Percentiles rank a stretch among this genome's conserved stretches.
phyloP scores from a whole-genome alignment of 169 alveolate species.

The Cryptosporidium muris region DNA sequence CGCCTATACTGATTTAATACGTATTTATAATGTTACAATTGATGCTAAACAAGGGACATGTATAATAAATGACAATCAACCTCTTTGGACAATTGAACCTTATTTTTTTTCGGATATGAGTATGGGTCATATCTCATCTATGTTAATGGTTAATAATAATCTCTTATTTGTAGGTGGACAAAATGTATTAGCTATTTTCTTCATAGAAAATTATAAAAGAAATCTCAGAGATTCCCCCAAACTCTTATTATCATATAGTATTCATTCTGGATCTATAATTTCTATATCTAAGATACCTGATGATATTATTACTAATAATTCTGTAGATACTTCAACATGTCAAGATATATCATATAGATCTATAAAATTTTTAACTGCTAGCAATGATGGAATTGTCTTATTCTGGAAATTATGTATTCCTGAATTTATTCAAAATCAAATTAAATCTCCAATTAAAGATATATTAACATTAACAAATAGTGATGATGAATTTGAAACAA shows the following conservation, averaged over 20 bases:
- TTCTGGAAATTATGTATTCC: constrained; percentile 46
- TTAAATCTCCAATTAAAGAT: background rate
- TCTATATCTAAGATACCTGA: constrained; percentile 36
- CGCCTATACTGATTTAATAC: constrained; percentile 36
- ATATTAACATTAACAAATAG: background rate
- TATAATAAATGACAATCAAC: constrained; percentile 49
- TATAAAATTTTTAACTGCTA: constrained; percentile 26
- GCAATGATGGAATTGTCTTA: constrained; percentile 55
- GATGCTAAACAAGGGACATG: constrained; percentile 40
- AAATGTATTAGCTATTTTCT: constrained; percentile 14
- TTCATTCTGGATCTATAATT: constrained; percentile 48
- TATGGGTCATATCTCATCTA: constrained; percentile 33
- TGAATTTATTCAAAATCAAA: background rate
- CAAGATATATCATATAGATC: background rate
- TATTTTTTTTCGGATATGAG: constrained; percentile 60
- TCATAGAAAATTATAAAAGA: constrained; percentile 5
- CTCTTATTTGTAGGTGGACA: constrained; percentile 46
- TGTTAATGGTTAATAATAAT: constrained; percentile 31
- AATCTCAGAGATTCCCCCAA: background rate
- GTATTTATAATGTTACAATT: constrained; percentile 14
- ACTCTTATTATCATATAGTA: constrained; percentile 37
- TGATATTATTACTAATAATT: background rate
- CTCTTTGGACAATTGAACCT: constrained; percentile 30
- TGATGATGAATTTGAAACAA: background rate
- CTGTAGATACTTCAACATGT: no score